A percentile compares a stretch with the other conserved stretches of the same genome.
Conservation (phyloP, 2,329 filamentous ascomycete species). For the Pestalotiopsis sp. region DNA sequence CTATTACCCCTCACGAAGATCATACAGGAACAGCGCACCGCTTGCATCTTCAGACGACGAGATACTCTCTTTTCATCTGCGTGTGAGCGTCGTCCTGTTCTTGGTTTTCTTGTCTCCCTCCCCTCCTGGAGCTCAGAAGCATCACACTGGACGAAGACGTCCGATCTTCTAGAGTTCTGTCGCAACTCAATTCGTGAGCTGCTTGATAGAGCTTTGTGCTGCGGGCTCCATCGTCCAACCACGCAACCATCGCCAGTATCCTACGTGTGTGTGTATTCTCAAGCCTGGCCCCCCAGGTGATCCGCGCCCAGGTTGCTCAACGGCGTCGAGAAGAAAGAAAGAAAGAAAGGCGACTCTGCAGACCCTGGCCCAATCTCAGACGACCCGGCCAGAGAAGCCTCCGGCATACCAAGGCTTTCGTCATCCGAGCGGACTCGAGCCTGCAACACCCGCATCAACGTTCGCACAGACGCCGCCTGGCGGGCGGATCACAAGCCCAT, state of each 20-base stretch:
- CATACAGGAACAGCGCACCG: constrained; percentile 21
- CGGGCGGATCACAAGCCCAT: not conserved
- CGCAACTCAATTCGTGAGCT: constrained; percentile 2
- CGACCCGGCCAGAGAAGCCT: not conserved
- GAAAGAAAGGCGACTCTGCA: not conserved
- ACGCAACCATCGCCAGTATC: not conserved
- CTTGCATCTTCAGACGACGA: not conserved
- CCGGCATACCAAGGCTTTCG: not conserved
- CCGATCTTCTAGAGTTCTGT: constrained; percentile 8
- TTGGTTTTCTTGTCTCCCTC: not conserved
- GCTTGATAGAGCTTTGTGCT: constrained; percentile 1
- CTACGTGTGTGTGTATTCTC: no score
- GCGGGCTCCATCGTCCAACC: not conserved
- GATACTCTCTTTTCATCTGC: not conserved
- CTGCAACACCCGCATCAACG: constrained; percentile 5
- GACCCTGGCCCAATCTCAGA: constrained; percentile 1
- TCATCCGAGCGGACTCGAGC: constrained; percentile 10
- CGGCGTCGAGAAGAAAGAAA: not conserved
- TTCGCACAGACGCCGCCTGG: constrained; percentile 6
- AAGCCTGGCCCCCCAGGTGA: not conserved
- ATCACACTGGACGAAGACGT: constrained; percentile 10
- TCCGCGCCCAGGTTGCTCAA: constrained; percentile 9
- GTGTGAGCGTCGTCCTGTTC: not conserved
- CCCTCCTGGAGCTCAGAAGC: not conserved
- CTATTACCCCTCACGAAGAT: constrained; percentile 23